Conservation (phyloP, 2,329 filamentous ascomycete species). For the Torrubiella hemipterigena region DNA sequence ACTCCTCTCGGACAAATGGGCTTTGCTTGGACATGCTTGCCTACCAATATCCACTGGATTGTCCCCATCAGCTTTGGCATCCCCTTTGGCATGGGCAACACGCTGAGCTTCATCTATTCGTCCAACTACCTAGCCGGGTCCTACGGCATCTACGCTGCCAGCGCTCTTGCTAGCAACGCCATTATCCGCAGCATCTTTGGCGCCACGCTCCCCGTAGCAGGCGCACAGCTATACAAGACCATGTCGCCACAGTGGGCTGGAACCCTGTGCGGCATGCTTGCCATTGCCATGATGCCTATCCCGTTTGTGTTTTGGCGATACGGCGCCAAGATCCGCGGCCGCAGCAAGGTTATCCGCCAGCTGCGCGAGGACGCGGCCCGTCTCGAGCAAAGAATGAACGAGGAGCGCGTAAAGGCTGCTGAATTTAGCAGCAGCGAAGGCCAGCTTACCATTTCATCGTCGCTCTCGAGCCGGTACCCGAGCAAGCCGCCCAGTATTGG, state of each 20-base stretch:
- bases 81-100: conserved; percentile 62
- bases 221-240: conserved; percentile 50
- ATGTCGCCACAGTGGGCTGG: conserved; percentile 64
- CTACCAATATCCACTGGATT: conserved; percentile 62
- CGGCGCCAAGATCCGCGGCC: conserved; percentile 33
- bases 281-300: conserved; percentile 59
- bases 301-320: conserved; percentile 60
- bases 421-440: conserved; percentile 10
- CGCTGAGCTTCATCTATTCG: conserved; percentile 64
- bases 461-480: no score
- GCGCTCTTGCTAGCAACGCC: conserved; percentile 62
- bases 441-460: no score
- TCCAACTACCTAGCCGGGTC: conserved; percentile 62
- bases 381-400: conserved; percentile 5
- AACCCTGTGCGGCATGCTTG: conserved; percentile 55
- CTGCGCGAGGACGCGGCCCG: conserved; percentile 25
- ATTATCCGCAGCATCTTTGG: conserved; percentile 57
- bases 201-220: conserved; percentile 60
- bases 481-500: no score
- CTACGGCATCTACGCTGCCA: conserved; percentile 67
- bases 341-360: conserved; percentile 28
- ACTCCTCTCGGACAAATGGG: conserved; percentile 67
- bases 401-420: conserved; percentile 1
- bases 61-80: conserved; percentile 61
- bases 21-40: conserved; percentile 73